Conservation (phyloP, 177 flowering plant species). For the Tripterygium wilfordii region DNA sequence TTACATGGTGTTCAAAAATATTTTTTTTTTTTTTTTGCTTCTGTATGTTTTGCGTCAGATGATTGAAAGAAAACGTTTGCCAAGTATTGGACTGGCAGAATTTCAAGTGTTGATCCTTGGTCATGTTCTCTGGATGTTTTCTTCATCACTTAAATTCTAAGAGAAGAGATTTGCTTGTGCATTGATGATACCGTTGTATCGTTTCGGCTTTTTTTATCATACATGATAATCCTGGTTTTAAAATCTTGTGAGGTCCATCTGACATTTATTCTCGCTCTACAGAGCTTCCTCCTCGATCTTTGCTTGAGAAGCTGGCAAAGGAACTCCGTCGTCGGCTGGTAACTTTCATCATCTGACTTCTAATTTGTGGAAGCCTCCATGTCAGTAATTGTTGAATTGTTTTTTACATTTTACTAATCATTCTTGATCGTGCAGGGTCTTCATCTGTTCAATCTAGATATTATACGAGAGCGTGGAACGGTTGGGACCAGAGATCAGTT, state of each 20-base stretch:
- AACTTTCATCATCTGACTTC: conserved; percentile 3
- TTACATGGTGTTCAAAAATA: background rate
- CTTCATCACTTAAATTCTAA: too few relatives aligned
- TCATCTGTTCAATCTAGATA: conserved; percentile 84
- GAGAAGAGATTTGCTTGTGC: too few relatives aligned
- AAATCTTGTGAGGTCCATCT: conserved; percentile 3
- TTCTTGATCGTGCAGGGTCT: conserved; percentile 94
- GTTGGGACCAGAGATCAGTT: conserved; percentile 70
- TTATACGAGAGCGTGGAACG: conserved; percentile 86
- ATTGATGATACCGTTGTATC: too few relatives aligned
- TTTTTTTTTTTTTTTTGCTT: background rate
- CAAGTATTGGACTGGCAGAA: too few relatives aligned
- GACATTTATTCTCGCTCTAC: conserved; percentile 11
- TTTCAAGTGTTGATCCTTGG: too few relatives aligned
- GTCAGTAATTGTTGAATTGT: background rate
- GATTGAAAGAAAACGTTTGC: too few relatives aligned
- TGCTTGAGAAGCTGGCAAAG: conserved; percentile 80
- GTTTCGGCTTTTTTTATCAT: too few relatives aligned
- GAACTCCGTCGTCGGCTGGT: conserved; percentile 91
- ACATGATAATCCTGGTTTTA: too few relatives aligned
- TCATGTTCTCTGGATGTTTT: too few relatives aligned
- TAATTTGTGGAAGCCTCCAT: background rate
- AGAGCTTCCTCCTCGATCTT: conserved; percentile 94
- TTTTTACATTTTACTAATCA: too few relatives aligned
- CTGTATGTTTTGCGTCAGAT: too few relatives aligned